phyloP scores from a whole-genome alignment of 306 rosid species.

The Ceratonia siliqua region DNA sequence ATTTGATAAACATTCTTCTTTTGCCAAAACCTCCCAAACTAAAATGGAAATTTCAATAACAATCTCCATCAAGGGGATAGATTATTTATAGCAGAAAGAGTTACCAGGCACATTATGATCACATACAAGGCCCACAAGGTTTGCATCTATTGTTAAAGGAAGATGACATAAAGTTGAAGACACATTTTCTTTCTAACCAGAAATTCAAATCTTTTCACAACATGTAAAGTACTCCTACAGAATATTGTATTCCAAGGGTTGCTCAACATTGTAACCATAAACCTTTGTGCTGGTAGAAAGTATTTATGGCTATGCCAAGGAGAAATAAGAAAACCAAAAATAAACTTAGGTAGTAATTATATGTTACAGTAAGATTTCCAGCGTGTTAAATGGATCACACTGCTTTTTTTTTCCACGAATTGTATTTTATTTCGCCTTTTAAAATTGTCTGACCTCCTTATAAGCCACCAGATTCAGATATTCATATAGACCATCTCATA shows the following conservation, averaged over 20 bases:
- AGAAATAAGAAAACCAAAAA: neutral
- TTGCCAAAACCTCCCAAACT: neutral
- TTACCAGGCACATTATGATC: neutral
- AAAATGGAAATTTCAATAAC: neutral
- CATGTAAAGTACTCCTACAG: neutral
- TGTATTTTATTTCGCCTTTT: neutral
- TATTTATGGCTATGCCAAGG: neutral
- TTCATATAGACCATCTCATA: neutral
- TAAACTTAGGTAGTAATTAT: neutral
- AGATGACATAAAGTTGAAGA: neutral
- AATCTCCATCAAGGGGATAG: neutral
- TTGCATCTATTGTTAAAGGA: neutral
- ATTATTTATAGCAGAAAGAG: neutral
- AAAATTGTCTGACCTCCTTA: neutral
- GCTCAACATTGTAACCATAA: neutral
- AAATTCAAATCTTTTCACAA: neutral
- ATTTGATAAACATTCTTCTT: neutral
- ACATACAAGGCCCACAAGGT: neutral
- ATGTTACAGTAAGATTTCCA: too few relatives aligned
- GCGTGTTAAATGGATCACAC: neutral
- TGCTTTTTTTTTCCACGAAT: neutral
- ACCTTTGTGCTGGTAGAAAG: neutral
- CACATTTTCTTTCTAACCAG: neutral
- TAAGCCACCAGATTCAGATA: neutral
- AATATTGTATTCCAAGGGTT: neutral